phyloP scores from a whole-genome alignment of 1,139 yeast species.

The Kodamaea arcana region DNA sequence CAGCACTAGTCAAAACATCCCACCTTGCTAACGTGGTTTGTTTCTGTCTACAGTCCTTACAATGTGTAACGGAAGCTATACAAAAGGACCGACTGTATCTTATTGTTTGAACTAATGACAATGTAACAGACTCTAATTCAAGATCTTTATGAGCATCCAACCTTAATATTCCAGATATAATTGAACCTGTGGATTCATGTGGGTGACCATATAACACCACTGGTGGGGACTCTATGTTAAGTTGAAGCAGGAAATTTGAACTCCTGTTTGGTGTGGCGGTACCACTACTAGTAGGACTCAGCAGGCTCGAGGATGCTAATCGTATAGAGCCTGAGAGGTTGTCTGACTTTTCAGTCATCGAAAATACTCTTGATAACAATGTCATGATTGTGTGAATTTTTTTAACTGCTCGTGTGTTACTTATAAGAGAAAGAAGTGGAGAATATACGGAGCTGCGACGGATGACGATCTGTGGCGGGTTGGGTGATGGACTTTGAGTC shows the following conservation, averaged over 20 bases:
- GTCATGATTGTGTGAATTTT: background rate
- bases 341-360: background rate
- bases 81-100: conserved; percentile 64
- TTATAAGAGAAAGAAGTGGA: background rate
- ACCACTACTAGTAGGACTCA: conserved; percentile 2
- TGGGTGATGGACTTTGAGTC: too few relatives aligned
- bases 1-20: conserved; percentile 68
- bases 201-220: conserved; percentile 78
- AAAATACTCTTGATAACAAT: background rate
- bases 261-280: conserved; percentile 2
- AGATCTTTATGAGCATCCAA: conserved; percentile 21
- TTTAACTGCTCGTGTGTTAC: background rate
- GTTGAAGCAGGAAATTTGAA: conserved; percentile 39
- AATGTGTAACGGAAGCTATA: conserved; percentile 45
- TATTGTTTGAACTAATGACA: conserved; percentile 68
- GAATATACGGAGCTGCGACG: background rate
- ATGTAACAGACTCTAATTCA: conserved; percentile 52
- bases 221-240: conserved; percentile 87
- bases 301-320: background rate
- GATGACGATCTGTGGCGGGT: too few relatives aligned
- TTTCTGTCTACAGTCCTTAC: conserved; percentile 54
- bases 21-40: conserved; percentile 72
- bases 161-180: conserved; percentile 68
- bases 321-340: background rate
- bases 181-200: conserved; percentile 76